Conservation (phyloP, 306 rosid species). For the Rosa multiflora region DNA sequence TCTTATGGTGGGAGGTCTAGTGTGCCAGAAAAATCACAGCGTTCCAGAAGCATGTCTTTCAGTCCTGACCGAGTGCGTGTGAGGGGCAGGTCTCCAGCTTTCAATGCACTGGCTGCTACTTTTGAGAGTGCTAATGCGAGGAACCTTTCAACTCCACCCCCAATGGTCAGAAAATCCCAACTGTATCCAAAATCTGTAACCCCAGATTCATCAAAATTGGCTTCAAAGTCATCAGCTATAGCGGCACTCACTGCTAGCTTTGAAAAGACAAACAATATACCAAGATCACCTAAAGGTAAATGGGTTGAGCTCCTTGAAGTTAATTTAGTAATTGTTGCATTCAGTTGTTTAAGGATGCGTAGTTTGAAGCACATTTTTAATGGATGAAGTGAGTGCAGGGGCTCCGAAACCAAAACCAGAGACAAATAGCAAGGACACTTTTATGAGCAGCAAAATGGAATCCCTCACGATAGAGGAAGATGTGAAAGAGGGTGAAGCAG, state of each 20-base stretch:
- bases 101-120: conserved; percentile 85
- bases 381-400: conserved; percentile 48
- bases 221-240: conserved; percentile 65
- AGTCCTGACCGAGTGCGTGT: conserved; percentile 93
- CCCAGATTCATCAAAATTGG: conserved; percentile 51
- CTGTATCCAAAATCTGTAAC: conserved; percentile 75
- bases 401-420: conserved; percentile 44
- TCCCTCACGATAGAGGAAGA: conserved; percentile 83
- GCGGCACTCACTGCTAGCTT: conserved; percentile 61
- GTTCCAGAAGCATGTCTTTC: conserved; percentile 92
- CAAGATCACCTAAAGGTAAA: conserved; percentile 75
- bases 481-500: conserved; percentile 81
- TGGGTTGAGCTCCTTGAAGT: conserved; percentile 17
- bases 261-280: conserved; percentile 58
- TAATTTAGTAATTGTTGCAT: conserved; percentile 19
- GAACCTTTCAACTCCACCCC: conserved; percentile 99
- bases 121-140: conserved; percentile 71
- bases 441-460: conserved; percentile 51
- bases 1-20: conserved; percentile 86
- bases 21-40: conserved; percentile 81
- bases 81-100: conserved; percentile 98
- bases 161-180: conserved; percentile 57
- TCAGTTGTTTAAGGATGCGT: conserved; percentile 9
- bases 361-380: conserved; percentile 21
- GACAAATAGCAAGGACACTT: conserved; percentile 41